Percentiles rank a stretch among this genome's conserved stretches.
Conservation (phyloP, 345 rosid species). For the Rhodamnia argentea region DNA sequence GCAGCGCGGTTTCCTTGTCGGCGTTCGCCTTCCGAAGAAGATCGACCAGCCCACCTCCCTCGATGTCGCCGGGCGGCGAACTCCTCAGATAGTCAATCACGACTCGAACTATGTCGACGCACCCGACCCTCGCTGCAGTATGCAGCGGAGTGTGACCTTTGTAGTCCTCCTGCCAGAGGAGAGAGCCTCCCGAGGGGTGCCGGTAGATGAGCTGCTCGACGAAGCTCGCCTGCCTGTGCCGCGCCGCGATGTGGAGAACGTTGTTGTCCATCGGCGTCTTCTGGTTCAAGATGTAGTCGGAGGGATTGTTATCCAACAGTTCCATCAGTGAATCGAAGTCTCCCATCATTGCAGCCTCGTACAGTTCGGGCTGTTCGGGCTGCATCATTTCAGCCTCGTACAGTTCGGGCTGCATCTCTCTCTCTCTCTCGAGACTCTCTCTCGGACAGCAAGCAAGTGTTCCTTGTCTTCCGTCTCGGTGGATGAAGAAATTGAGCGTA, state of each 20-base stretch:
- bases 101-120: neutral
- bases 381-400: slow-evolving; percentile 10
- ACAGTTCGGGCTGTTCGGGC: slow-evolving; percentile 4
- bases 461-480: neutral
- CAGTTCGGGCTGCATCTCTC: slow-evolving; percentile 3
- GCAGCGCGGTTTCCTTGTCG: slow-evolving; percentile 1
- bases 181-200: neutral
- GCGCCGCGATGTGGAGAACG: slow-evolving; percentile 12
- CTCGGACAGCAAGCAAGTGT: neutral
- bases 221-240: slow-evolving; percentile 1
- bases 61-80: neutral
- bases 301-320: neutral
- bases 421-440: neutral
- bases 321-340: neutral
- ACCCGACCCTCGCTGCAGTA: neutral
- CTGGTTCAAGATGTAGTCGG: neutral
- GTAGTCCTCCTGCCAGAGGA: neutral
- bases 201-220: neutral
- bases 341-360: slow-evolving; percentile 10
- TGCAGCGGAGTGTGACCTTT: neutral
- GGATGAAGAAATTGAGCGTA: neutral
- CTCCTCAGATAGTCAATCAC: neutral
- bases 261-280: slow-evolving; percentile 9
- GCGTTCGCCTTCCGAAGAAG: neutral
- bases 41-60: slow-evolving; percentile 8